Evolutionary conservation across 768 basidiomycete species (phyloP).

Genomic region (Floccularia luteovirens): DNA sequence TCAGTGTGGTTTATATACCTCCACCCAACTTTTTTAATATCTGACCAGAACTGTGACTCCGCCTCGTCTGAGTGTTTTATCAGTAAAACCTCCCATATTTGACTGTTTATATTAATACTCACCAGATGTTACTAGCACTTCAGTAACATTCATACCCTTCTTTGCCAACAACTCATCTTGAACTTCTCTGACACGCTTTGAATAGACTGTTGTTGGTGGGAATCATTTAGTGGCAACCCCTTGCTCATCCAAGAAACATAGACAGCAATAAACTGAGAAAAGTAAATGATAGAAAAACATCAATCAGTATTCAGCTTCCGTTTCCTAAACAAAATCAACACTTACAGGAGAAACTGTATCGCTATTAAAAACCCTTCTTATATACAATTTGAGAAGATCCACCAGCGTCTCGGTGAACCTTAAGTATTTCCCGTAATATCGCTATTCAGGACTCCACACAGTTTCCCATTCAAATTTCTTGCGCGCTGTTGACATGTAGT

Average conservation of each 20-base stretch:
- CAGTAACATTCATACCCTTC: neutral
- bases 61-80: neutral
- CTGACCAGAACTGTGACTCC: neutral
- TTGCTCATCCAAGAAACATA: too few species aligned
- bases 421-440: conserved; percentile 3
- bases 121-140: too few species aligned
- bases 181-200: too few species aligned
- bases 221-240: too few species aligned
- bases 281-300: neutral
- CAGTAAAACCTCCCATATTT: neutral
- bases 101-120: neutral
- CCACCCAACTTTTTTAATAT: neutral
- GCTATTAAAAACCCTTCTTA: conserved; percentile 4
- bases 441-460: conserved; percentile 6
- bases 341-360: conserved; percentile 3
- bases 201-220: too few species aligned
- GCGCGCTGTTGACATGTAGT: conserved; percentile 2
- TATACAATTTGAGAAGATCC: conserved; percentile 3
- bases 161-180: too few species aligned
- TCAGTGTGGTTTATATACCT: neutral
- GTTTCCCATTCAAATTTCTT: conserved; percentile 6
- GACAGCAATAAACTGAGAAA: too few species aligned
- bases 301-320: neutral
- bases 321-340: neutral
- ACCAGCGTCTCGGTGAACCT: conserved; percentile 4